Conservation (phyloP, 495 filamentous ascomycete species). For the Hyaloscypha finlandica region DNA sequence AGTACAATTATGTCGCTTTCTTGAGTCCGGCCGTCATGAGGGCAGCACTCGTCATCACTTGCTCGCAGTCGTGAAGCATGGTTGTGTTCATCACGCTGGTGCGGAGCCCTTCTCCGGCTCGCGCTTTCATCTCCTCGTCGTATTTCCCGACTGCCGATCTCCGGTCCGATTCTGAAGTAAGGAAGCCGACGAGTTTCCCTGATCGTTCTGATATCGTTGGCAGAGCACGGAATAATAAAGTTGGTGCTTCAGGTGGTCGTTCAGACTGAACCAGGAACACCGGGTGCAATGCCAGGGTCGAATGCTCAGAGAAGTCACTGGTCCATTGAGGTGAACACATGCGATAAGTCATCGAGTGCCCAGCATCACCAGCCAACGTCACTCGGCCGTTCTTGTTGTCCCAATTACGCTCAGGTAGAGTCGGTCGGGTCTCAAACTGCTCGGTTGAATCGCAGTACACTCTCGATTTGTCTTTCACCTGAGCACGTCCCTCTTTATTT, state of each 20-base stretch:
- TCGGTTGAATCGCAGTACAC: constrained; percentile 39
- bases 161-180: constrained; percentile 32
- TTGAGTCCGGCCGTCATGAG: constrained; percentile 32
- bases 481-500: constrained; percentile 37
- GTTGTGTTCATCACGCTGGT: constrained; percentile 41
- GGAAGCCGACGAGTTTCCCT: constrained; percentile 40
- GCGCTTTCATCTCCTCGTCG: constrained; percentile 50
- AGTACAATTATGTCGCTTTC: background rate
- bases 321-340: constrained; percentile 21
- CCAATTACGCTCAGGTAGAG: constrained; percentile 41
- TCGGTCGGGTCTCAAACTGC: constrained; percentile 44
- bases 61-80: constrained; percentile 49
- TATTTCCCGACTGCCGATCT: constrained; percentile 40
- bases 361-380: constrained; percentile 59
- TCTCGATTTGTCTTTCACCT: constrained; percentile 41
- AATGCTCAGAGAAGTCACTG: too few species aligned
- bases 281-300: too few species aligned
- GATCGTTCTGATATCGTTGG: constrained; percentile 40
- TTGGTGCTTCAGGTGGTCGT: too few species aligned
- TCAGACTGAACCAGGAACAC: too few species aligned
- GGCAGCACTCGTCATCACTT: constrained; percentile 38
- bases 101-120: constrained; percentile 49
- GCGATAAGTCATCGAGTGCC: constrained; percentile 66
- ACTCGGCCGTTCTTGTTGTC: constrained; percentile 50
- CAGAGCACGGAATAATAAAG: background rate